These are phyloP conservation scores for Fabrea salina DNA, from an alignment of 169 alveolate species.

Conservation along the genomic window DNA sequence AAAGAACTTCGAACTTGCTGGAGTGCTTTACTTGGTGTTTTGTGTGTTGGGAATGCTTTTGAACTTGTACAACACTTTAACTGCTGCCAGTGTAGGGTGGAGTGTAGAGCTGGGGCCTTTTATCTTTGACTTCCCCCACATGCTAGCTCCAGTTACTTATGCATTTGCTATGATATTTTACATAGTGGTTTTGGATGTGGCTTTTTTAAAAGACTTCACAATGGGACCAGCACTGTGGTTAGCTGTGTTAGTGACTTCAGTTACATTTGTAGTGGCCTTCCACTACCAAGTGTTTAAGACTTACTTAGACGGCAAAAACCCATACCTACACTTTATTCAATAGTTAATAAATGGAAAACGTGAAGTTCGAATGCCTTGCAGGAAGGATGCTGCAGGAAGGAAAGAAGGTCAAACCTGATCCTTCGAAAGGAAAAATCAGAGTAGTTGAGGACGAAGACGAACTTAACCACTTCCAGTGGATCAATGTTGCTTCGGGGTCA, in stretches of 20 bases:
- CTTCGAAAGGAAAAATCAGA: background rate
- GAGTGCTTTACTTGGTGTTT: background rate
- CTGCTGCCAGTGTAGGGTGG: constrained; percentile 24
- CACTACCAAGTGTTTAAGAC: background rate
- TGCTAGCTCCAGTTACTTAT: constrained; percentile 14
- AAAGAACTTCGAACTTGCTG: background rate
- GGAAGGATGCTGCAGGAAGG: constrained; percentile 1
- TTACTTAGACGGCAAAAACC: background rate
- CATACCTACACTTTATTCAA: background rate
- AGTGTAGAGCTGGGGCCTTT: background rate
- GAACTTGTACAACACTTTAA: background rate
- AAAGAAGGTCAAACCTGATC: constrained; percentile 26
- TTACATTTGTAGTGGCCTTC: background rate
- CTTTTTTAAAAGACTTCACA: background rate
- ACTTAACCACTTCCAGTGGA: constrained; percentile 17
- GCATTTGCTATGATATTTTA: background rate
- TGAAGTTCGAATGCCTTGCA: background rate
- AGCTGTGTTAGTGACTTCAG: background rate
- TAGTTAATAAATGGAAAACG: background rate
- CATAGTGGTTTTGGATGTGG: background rate
- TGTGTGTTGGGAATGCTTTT: background rate
- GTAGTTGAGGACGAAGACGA: background rate
- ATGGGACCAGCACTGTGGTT: background rate
- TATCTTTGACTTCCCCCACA: background rate
- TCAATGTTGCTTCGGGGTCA: background rate